Conservation (phyloP, 2,329 filamentous ascomycete genomes). For the Alternaria longipes region DNA sequence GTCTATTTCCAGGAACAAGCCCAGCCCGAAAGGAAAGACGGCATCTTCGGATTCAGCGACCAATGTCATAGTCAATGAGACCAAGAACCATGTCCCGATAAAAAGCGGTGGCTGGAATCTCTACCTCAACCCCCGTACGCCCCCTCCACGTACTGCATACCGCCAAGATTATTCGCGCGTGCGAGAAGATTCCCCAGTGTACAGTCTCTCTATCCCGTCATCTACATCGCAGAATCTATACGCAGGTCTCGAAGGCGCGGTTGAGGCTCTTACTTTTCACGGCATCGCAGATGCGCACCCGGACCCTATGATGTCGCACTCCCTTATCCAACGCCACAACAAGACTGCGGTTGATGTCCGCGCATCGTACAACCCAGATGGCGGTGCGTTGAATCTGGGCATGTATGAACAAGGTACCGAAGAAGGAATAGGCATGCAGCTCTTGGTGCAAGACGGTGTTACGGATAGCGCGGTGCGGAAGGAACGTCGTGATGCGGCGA, state of each 20-base stretch:
- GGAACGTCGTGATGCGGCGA: constrained; percentile 21
- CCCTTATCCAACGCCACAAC: constrained; percentile 22
- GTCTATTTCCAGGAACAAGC: constrained; percentile 23
- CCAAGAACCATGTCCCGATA: constrained; percentile 1
- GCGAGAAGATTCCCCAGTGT: constrained; percentile 54
- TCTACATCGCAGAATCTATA: constrained; percentile 56
- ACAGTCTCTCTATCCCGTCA: constrained; percentile 59
- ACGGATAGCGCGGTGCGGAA: constrained; percentile 33
- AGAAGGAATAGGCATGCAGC: constrained; percentile 48
- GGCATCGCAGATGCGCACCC: constrained; percentile 55
- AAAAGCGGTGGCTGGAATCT: constrained; percentile 55
- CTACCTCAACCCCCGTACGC: constrained; percentile 54
- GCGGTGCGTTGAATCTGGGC: constrained; percentile 54
- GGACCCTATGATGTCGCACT: constrained; percentile 51
- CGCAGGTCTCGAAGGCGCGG: constrained; percentile 58
- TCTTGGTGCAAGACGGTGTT: constrained; percentile 52
- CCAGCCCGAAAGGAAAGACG: background rate
- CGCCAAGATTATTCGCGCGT: constrained; percentile 29
- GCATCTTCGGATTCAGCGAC: constrained; percentile 20
- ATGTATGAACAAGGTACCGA: constrained; percentile 58
- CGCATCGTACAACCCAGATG: constrained; percentile 43
- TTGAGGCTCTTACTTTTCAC: constrained; percentile 57
- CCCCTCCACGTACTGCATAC: constrained; percentile 24
- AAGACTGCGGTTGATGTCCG: constrained; percentile 35
- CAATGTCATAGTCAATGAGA: constrained; percentile 25